Evolutionary conservation across 2,329 filamentous ascomycete species (phyloP).

Genomic region (Colletotrichum incanum): DNA sequence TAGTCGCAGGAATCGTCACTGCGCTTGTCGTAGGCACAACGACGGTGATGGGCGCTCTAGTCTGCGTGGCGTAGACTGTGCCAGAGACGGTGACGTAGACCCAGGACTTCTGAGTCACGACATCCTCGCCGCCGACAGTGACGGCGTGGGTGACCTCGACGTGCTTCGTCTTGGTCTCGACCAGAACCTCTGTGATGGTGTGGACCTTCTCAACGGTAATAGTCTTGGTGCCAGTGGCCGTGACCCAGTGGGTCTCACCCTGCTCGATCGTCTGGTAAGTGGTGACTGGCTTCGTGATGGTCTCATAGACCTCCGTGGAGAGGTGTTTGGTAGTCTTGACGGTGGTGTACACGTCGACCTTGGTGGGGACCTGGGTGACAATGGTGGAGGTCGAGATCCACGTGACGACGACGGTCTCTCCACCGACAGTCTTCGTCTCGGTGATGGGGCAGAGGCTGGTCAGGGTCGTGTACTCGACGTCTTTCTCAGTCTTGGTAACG

Average conservation of each 20-base stretch:
- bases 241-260: conserved; percentile 54
- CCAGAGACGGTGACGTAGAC: conserved; percentile 49
- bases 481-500: conserved; percentile 56
- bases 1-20: conserved; percentile 47
- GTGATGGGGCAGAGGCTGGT: conserved; percentile 62
- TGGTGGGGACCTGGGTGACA: conserved; percentile 50
- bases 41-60: conserved; percentile 49
- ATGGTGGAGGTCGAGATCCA: conserved; percentile 58
- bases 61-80: conserved; percentile 47
- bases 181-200: conserved; percentile 57
- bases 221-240: conserved; percentile 60
- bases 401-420: conserved; percentile 57
- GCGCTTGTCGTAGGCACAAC: conserved; percentile 51
- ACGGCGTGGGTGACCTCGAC: conserved; percentile 59
- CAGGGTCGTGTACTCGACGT: conserved; percentile 58
- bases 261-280: conserved; percentile 61
- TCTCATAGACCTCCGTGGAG: conserved; percentile 56
- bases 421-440: conserved; percentile 50
- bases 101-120: conserved; percentile 54
- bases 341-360: conserved; percentile 53
- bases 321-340: conserved; percentile 52
- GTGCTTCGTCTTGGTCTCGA: conserved; percentile 57
- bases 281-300: conserved; percentile 56
- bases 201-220: conserved; percentile 53
- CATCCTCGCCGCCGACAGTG: conserved; percentile 49